Evolutionary conservation across 2,329 filamentous ascomycete genomes (phyloP).

Genomic region (Fusarium nurragi): DNA sequence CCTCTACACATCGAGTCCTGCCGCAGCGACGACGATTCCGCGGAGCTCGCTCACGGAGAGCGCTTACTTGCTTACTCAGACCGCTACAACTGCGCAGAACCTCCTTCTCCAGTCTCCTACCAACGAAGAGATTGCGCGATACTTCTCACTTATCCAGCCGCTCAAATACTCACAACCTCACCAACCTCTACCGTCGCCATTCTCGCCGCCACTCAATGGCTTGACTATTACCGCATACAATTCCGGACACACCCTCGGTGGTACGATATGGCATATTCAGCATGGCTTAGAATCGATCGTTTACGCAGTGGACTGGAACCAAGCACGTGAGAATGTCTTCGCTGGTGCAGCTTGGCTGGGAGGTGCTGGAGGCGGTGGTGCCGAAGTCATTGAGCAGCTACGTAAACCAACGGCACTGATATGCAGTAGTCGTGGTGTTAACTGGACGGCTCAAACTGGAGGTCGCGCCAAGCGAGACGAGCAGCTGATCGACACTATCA

Average conservation of each 20-base stretch:
- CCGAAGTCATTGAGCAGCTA: slow-evolving; percentile 92
- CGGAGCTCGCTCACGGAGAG: slow-evolving; percentile 75
- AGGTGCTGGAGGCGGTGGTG: slow-evolving; percentile 79
- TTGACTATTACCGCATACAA: slow-evolving; percentile 97
- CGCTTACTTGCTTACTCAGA: slow-evolving; percentile 62
- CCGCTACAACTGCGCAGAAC: slow-evolving; percentile 60
- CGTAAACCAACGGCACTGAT: slow-evolving; percentile 93
- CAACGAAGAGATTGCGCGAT: slow-evolving; percentile 87
- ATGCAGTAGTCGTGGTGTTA: slow-evolving; percentile 85
- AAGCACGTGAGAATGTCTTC: slow-evolving; percentile 94
- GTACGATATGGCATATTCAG: slow-evolving; percentile 98
- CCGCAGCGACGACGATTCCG: slow-evolving; percentile 86
- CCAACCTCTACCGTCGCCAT: slow-evolving; percentile 85
- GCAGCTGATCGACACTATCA: slow-evolving; percentile 83
- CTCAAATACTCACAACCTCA: slow-evolving; percentile 98
- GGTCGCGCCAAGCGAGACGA: slow-evolving; percentile 86
- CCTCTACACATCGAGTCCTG: slow-evolving; percentile 86
- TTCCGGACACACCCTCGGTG: slow-evolving; percentile 92
- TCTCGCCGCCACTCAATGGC: slow-evolving; percentile 87
- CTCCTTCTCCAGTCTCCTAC: slow-evolving; percentile 77
- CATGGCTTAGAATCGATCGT: slow-evolving; percentile 97
- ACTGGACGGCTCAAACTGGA: slow-evolving; percentile 74
- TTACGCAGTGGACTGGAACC: slow-evolving; percentile 98
- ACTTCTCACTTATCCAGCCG: slow-evolving; percentile 89
- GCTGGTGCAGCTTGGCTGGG: slow-evolving; percentile 94